phyloP scores from a whole-genome alignment of 139 green algal genomes.

The Tetraselmis chui region DNA sequence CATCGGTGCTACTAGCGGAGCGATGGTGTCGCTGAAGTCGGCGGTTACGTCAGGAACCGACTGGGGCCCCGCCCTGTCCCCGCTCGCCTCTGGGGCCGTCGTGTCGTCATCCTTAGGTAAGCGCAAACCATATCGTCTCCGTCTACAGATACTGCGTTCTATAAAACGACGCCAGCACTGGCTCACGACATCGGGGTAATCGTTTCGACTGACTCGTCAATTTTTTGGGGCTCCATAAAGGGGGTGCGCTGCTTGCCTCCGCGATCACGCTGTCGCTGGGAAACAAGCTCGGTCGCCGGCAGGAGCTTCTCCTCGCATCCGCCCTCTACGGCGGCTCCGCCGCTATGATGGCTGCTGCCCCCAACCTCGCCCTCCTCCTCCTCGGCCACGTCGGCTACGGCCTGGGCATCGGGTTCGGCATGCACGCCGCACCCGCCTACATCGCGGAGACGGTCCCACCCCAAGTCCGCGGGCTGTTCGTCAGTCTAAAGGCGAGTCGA shows the following conservation, averaged over 20 bases:
- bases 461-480: conserved; percentile 63
- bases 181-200: too few relatives aligned
- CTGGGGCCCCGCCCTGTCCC: conserved; percentile 31
- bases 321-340: conserved; percentile 55
- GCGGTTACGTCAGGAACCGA: conserved; percentile 47
- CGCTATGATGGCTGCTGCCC: conserved; percentile 20
- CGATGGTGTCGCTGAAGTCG: conserved; percentile 60
- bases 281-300: conserved; percentile 62
- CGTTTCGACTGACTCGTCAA: too few relatives aligned
- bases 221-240: too few relatives aligned
- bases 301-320: conserved; percentile 69
- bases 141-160: too few relatives aligned
- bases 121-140: not conserved
- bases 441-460: conserved; percentile 80
- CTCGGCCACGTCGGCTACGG: conserved; percentile 64
- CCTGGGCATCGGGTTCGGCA: conserved; percentile 85
- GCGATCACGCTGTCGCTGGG: conserved; percentile 54
- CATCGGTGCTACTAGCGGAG: conserved; percentile 78
- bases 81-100: not conserved
- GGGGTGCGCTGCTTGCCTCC: conserved; percentile 70
- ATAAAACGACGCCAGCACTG: too few relatives aligned
- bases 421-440: conserved; percentile 90
- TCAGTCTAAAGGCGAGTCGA: conserved; percentile 31
- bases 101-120: not conserved
- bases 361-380: conserved; percentile 45